phyloP scores from a whole-genome alignment of 2,329 filamentous ascomycete species.

The Venturia carpophila region DNA sequence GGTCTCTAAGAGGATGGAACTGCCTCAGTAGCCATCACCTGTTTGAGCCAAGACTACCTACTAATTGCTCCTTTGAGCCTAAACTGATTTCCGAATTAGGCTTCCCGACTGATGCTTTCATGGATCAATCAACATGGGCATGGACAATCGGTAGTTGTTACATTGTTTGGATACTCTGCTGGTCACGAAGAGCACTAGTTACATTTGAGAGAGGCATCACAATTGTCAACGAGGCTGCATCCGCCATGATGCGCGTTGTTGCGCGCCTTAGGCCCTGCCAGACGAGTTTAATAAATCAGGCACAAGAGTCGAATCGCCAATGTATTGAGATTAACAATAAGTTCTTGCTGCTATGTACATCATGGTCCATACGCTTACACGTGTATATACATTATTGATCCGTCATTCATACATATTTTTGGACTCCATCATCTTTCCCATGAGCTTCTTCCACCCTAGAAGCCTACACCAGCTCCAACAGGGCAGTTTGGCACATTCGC shows the following conservation, averaged over 20 bases:
- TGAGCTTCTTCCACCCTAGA: background rate
- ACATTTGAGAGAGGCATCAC: background rate
- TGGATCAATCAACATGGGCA: too few species aligned
- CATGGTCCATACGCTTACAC: background rate
- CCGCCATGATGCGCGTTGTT: background rate
- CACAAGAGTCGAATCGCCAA: background rate
- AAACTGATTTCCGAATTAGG: too few species aligned
- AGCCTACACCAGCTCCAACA: conserved; percentile 29
- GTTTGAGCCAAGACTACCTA: too few species aligned
- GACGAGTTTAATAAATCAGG: background rate
- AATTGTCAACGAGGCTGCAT: background rate
- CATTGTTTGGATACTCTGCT: background rate
- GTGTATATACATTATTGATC: background rate
- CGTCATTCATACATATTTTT: background rate
- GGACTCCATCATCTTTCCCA: background rate
- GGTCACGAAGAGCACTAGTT: background rate
- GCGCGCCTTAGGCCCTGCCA: background rate
- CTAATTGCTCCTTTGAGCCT: too few species aligned
- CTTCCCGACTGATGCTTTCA: too few species aligned
- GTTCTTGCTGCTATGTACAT: background rate
- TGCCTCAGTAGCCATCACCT: too few species aligned
- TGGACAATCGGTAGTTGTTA: background rate
- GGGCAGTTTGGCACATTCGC: conserved; percentile 34
- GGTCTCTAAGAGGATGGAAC: too few species aligned
- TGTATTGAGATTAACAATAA: too few species aligned